Evolutionary conservation across 441 rosid species (phyloP).

Genomic region (Bruguiera hainesii): DNA sequence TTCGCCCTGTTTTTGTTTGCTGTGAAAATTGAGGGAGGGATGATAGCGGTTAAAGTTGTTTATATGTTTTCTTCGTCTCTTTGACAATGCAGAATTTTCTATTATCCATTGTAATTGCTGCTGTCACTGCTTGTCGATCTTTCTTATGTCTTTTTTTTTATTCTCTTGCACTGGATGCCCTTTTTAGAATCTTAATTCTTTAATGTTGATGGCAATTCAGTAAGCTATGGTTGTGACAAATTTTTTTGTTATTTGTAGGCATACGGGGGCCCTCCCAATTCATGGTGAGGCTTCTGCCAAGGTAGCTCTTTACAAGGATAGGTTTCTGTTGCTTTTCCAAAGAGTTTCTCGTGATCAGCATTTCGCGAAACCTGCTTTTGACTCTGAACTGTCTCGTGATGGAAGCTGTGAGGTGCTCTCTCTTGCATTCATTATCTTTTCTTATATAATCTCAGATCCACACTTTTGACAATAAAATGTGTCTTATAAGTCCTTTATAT

Average conservation of each 20-base stretch:
- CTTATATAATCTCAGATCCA: neutral
- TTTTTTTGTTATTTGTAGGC: conserved; percentile 32
- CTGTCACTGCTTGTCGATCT: neutral
- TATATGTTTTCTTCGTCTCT: neutral
- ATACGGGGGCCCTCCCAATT: conserved; percentile 51
- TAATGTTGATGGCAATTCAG: no score
- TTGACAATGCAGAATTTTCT: no score
- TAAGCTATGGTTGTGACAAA: no score
- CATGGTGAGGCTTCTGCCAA: conserved; percentile 82
- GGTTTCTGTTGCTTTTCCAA: conserved; percentile 71
- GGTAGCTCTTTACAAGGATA: conserved; percentile 62
- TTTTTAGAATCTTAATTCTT: no score
- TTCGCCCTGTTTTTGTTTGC: no score
- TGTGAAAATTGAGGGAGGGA: no score
- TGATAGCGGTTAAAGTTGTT: neutral
- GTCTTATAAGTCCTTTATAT: neutral
- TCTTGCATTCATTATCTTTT: conserved; percentile 3
- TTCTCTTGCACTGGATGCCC: no score
- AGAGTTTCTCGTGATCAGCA: conserved; percentile 80
- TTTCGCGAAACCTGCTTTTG: conserved; percentile 75
- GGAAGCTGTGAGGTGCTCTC: conserved; percentile 70
- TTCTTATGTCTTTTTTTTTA: neutral
- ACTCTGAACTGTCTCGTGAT: conserved; percentile 48
- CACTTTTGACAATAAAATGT: neutral
- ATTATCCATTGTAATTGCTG: no score